phyloP scores from a whole-genome alignment of 2,329 filamentous ascomycete genomes.

The Aspergillus sp. region DNA sequence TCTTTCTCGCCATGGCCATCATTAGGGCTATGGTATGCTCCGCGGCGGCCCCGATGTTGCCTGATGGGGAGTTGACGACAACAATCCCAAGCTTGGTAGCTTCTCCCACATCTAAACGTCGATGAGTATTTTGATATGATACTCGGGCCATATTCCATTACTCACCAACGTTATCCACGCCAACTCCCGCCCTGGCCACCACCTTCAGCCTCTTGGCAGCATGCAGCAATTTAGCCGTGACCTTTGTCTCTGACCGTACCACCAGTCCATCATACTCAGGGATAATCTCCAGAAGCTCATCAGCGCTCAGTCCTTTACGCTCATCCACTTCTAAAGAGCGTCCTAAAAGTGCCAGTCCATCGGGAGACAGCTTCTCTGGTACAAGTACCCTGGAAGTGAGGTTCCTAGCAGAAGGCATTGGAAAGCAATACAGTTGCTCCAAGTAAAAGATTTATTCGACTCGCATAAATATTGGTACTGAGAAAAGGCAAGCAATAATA shows the following conservation, averaged over 20 bases:
- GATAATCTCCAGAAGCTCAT: slow-evolving; percentile 63
- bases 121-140: background rate
- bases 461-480: too few relatives aligned
- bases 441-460: too few relatives aligned
- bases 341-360: slow-evolving; percentile 66
- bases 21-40: slow-evolving; percentile 73
- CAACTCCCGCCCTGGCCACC: slow-evolving; percentile 74
- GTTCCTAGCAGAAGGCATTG: too few relatives aligned
- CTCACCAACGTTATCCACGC: slow-evolving; percentile 69
- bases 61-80: slow-evolving; percentile 73
- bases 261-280: slow-evolving; percentile 71
- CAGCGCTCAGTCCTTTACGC: slow-evolving; percentile 55
- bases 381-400: slow-evolving; percentile 56
- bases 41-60: slow-evolving; percentile 75
- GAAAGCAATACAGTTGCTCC: too few relatives aligned
- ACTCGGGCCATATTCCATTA: background rate
- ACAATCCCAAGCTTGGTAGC: slow-evolving; percentile 71
- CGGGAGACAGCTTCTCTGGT: slow-evolving; percentile 74
- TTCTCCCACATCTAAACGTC: slow-evolving; percentile 54
- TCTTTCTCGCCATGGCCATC: slow-evolving; percentile 68
- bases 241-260: slow-evolving; percentile 76
- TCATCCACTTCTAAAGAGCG: slow-evolving; percentile 67
- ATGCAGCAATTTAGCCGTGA: slow-evolving; percentile 62
- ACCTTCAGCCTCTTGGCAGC: slow-evolving; percentile 68
- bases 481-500: too few relatives aligned